phyloP scores from a whole-genome alignment of 768 basidiomycete genomes.

The Tulasnella sp. region DNA sequence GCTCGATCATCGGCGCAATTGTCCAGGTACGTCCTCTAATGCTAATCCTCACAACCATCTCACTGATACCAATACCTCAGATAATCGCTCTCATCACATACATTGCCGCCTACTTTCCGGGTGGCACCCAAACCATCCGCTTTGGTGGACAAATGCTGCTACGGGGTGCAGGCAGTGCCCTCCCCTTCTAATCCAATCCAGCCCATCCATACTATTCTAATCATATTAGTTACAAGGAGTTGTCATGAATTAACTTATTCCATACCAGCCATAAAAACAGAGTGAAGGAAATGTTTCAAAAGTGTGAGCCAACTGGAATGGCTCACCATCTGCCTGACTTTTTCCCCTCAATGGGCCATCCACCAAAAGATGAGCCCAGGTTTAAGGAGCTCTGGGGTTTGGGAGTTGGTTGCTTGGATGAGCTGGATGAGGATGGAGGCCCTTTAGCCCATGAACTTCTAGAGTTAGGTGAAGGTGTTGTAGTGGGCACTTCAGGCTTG shows the following conservation, averaged over 20 bases:
- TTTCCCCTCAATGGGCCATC: too few relatives aligned
- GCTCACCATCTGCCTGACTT: too few relatives aligned
- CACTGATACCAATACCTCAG: slow-evolving; percentile 27
- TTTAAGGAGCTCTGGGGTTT: too few relatives aligned
- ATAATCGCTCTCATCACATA: slow-evolving; percentile 79
- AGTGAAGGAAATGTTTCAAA: too few relatives aligned
- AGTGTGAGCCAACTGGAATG: too few relatives aligned
- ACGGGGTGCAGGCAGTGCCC: slow-evolving; percentile 67
- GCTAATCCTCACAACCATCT: neutral
- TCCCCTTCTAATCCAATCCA: slow-evolving; percentile 56
- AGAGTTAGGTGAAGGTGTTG: too few relatives aligned
- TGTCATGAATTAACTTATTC: neutral
- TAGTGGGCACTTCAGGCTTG: too few relatives aligned
- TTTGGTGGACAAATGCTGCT: slow-evolving; percentile 71
- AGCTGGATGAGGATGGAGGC: too few relatives aligned
- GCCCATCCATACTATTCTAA: neutral
- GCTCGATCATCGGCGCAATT: slow-evolving; percentile 69
- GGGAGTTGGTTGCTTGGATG: too few relatives aligned
- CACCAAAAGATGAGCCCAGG: too few relatives aligned
- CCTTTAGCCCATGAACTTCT: too few relatives aligned
- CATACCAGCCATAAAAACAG: too few relatives aligned
- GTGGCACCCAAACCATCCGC: slow-evolving; percentile 66
- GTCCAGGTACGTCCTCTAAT: slow-evolving; percentile 45
- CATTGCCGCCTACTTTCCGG: slow-evolving; percentile 91
- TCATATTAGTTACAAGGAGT: neutral